A percentile compares a stretch with the other conserved stretches of the same genome.
phyloP scores from a whole-genome alignment of 176 grass and related monocot genomes.

The Oryza officinalis region DNA sequence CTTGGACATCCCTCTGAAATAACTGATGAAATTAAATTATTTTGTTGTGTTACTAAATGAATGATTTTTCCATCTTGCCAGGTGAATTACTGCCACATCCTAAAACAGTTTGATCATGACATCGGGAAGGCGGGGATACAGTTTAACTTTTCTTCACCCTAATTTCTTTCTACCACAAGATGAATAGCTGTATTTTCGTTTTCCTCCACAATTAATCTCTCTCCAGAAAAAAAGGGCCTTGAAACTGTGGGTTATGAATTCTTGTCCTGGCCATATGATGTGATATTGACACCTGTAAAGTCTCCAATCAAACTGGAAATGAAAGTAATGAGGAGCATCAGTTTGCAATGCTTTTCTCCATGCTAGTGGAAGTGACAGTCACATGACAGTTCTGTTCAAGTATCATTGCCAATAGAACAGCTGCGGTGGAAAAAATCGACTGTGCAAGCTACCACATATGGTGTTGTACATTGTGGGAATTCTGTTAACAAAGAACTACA shows the following conservation, averaged over 20 bases:
- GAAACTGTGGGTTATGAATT: constrained; percentile 23
- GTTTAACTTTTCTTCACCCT: constrained; percentile 68
- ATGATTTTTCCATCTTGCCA: constrained; percentile 37
- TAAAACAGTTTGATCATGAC: constrained; percentile 83
- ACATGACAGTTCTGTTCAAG: background rate
- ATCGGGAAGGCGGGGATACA: constrained; percentile 79
- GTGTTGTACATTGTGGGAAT: background rate
- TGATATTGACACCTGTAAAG: constrained; percentile 22
- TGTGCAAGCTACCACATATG: background rate
- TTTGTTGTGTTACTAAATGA: constrained; percentile 7
- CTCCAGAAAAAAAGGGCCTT: background rate
- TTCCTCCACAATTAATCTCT: background rate
- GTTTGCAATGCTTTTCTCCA: constrained; percentile 26
- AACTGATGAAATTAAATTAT: background rate
- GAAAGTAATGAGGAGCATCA: background rate
- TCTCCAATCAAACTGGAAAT: constrained; percentile 12
- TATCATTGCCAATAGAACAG: background rate
- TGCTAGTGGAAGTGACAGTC: constrained; percentile 13
- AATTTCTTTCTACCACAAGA: constrained; percentile 23
- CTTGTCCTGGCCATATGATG: constrained; percentile 13
- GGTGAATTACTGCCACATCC: constrained; percentile 90
- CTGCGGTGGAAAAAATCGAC: background rate
- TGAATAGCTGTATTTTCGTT: constrained; percentile 4
- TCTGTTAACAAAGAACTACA: background rate
- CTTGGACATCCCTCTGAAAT: constrained; percentile 24